These are phyloP conservation scores for Firmiana major DNA, from an alignment of 345 rosid species.

Conservation along the genomic window DNA sequence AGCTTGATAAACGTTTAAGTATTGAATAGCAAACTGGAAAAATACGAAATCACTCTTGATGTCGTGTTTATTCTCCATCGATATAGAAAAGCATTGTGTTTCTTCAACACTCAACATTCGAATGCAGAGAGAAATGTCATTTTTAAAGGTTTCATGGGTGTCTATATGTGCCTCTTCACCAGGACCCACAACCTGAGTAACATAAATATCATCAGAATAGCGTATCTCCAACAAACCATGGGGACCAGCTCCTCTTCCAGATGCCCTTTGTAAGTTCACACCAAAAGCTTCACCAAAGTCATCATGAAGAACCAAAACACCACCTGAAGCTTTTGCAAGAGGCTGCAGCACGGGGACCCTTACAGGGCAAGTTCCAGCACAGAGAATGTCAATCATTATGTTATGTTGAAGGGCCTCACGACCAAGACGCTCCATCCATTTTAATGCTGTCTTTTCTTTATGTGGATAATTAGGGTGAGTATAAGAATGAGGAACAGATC, in stretches of 20 bases:
- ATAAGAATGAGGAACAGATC: conserved; percentile 82
- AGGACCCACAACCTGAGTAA: conserved; percentile 94
- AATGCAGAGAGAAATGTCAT: conserved; percentile 57
- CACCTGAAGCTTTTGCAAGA: conserved; percentile 91
- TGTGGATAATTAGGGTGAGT: conserved; percentile 83
- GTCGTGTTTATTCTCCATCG: conserved; percentile 83
- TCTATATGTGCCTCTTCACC: conserved; percentile 92
- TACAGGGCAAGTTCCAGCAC: conserved; percentile 98
- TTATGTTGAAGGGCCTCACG: conserved; percentile 66
- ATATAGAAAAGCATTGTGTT: conserved; percentile 84
- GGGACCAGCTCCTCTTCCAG: conserved; percentile 39
- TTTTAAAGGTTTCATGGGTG: conserved; percentile 64
- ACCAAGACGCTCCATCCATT: conserved; percentile 87
- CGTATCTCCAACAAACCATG: conserved; percentile 79
- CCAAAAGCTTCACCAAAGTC: conserved; percentile 99
- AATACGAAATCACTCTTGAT: conserved; percentile 59
- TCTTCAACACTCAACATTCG: conserved; percentile 92
- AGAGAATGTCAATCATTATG: conserved; percentile 85
- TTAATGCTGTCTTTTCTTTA: conserved; percentile 79
- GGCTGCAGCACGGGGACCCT: conserved; percentile 90
- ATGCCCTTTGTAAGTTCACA: conserved; percentile 91
- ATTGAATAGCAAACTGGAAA: conserved; percentile 82
- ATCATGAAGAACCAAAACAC: conserved; percentile 92
- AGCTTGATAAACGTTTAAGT: conserved; percentile 77
- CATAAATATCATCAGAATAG: conserved; percentile 86